Evolutionary conservation across 2,329 filamentous ascomycete species (phyloP).

Genomic region (Ophiostoma perfectum): DNA sequence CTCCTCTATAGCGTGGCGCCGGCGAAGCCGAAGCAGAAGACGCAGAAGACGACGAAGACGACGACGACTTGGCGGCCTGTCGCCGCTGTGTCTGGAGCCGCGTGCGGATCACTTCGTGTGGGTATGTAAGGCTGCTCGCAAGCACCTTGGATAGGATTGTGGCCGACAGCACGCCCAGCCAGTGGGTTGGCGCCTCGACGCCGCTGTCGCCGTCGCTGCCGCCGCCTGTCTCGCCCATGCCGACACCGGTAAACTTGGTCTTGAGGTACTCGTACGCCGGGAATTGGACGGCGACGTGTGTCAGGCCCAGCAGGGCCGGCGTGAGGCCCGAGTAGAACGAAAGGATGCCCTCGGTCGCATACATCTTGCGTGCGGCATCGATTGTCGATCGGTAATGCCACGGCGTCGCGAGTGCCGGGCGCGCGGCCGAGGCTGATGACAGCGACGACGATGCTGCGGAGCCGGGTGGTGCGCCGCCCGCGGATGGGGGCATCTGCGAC

Average conservation of each 20-base stretch:
- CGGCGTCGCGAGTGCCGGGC: slow-evolving; percentile 56
- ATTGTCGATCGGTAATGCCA: slow-evolving; percentile 90
- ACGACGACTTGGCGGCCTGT: slow-evolving; percentile 35
- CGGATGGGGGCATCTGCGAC: slow-evolving; percentile 65
- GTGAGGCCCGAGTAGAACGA: slow-evolving; percentile 96
- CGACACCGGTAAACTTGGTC: slow-evolving; percentile 79
- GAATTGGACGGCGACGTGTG: slow-evolving; percentile 95
- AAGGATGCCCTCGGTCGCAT: slow-evolving; percentile 74
- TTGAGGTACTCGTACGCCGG: slow-evolving; percentile 94
- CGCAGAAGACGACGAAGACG: slow-evolving; percentile 36
- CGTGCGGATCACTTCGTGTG: slow-evolving; percentile 92
- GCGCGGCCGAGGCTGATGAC: slow-evolving; percentile 46
- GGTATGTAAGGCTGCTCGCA: slow-evolving; percentile 92
- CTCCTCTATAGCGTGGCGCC: slow-evolving; percentile 64
- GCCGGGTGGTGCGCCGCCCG: background rate
- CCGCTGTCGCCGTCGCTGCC: slow-evolving; percentile 40
- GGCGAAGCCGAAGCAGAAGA: slow-evolving; percentile 19
- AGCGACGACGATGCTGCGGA: background rate
- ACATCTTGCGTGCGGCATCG: slow-evolving; percentile 95
- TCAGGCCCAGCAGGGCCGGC: slow-evolving; percentile 82
- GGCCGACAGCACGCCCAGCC: slow-evolving; percentile 76
- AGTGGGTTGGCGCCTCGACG: slow-evolving; percentile 57
- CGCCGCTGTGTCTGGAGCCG: slow-evolving; percentile 89
- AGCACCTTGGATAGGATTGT: slow-evolving; percentile 92
- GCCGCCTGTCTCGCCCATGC: slow-evolving; percentile 67